Conservation (phyloP, 768 basidiomycete species). For the Stropharia rugosoannulata region DNA sequence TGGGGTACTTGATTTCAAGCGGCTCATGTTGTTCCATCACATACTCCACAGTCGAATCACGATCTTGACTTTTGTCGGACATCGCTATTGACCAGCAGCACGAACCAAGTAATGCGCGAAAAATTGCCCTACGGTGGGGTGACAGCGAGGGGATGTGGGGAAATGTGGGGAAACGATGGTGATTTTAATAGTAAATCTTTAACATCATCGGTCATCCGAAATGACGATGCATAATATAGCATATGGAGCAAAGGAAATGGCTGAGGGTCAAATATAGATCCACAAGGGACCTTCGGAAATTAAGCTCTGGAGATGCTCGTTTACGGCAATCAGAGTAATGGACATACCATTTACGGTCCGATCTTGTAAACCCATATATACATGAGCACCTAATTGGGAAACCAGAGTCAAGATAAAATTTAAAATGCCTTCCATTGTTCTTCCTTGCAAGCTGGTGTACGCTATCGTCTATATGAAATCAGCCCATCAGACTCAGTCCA, state of each 20-base stretch:
- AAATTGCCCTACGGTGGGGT: neutral
- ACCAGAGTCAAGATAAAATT: too few species aligned
- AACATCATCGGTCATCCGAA: neutral
- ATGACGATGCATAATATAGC: neutral
- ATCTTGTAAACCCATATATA: too few species aligned
- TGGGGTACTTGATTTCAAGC: constrained; percentile 40
- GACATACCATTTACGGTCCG: too few species aligned
- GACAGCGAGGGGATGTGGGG: neutral
- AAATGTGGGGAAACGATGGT: neutral
- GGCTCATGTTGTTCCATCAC: constrained; percentile 17
- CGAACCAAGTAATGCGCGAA: neutral
- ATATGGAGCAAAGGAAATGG: neutral
- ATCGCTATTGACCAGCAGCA: neutral
- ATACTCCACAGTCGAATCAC: constrained; percentile 18
- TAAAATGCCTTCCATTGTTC: too few species aligned
- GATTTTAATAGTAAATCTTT: neutral
- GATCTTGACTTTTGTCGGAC: constrained; percentile 12
- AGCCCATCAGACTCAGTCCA: too few species aligned
- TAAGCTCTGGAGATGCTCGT: too few species aligned
- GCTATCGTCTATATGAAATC: too few species aligned
- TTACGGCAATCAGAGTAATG: too few species aligned
- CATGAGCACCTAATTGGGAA: too few species aligned
- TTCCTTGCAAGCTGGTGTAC: too few species aligned
- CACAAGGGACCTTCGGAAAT: neutral
- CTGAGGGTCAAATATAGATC: neutral